Evolutionary conservation across 768 basidiomycete genomes (phyloP), one percentile per base, ranked within the genome.

Genomic region (Lactarius sp.): DNA sequence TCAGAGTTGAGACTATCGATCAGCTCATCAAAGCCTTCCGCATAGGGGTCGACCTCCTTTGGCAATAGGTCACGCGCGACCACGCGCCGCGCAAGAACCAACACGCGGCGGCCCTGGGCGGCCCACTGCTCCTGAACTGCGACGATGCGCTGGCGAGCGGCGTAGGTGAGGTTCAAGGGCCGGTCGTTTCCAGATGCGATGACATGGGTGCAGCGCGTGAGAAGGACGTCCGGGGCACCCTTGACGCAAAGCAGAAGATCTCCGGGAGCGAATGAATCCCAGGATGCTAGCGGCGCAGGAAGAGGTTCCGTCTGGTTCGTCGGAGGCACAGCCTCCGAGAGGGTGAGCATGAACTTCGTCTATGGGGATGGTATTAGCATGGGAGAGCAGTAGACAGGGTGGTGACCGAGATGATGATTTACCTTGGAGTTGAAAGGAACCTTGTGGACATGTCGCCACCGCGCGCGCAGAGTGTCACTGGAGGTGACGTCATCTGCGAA

Each of bases 91-190:
- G 84, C 82, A 18, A 86, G 77, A 1, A 85, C 74, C 13, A 87
- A 75, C n/a, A 87, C 85, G n/a, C 85, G 78, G 68, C 83, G 83
- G 2, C 85, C 85, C 59, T 77, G 75, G 12, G 75, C 69, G 3
- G 85, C 82, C 77, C 79, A 83, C 20, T 71, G 70, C 60, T 81
- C 81, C 68, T 82, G 81, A 4, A 76, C 68, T 0, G 72, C 70
- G 6, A 71, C 64, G 27, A 81, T 73, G 3, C 70, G 64, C 6
- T 71, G 69, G 39, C 74, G 72, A 6, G 70, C 70, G 10, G 63
- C 60, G 3, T 62, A 37, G 10, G 72, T 67, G 27, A 86, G 71
- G 0, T 73, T 73, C 10, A 78, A 59, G 0, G 70, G 53, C 9
- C 71, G 64, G 3, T 74, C 73, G 2, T 79, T 80, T 6, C 74